Percentiles rank a stretch among this genome's conserved stretches.
These are phyloP conservation scores for Aspergillus ruber DNA, from an alignment of 2,329 filamentous ascomycete species.

Conservation along the genomic window DNA sequence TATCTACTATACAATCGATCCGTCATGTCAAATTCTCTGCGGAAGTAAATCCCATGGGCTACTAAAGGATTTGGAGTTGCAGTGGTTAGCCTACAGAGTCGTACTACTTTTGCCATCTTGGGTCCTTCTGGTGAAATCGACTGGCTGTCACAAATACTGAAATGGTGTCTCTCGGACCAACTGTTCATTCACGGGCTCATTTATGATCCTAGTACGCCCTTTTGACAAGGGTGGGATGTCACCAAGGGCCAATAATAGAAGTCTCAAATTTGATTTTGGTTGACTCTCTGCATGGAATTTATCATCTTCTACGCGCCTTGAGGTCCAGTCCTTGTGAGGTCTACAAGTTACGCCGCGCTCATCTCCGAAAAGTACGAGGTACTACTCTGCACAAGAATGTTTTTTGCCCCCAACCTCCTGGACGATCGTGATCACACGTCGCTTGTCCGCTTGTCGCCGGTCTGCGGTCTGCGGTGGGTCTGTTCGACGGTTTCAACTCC, in stretches of 20 bases:
- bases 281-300: background rate
- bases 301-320: background rate
- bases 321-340: background rate
- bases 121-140: background rate
- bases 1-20: background rate
- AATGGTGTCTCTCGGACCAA: background rate
- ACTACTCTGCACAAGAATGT: too few relatives aligned
- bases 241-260: background rate
- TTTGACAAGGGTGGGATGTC: background rate
- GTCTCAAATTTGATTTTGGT: background rate
- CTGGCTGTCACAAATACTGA: background rate
- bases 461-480: background rate
- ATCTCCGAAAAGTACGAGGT: background rate
- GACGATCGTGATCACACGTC: constrained; percentile 1
- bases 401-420: background rate
- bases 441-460: background rate
- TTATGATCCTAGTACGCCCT: background rate
- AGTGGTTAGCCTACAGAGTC: background rate
- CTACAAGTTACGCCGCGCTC: background rate
- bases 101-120: background rate
- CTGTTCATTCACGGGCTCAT: background rate
- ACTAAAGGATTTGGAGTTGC: background rate
- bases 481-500: background rate
- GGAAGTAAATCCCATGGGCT: background rate
- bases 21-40: background rate